Evolutionary conservation across 306 rosid genomes (phyloP).

Genomic region (Carpinus fangiana): DNA sequence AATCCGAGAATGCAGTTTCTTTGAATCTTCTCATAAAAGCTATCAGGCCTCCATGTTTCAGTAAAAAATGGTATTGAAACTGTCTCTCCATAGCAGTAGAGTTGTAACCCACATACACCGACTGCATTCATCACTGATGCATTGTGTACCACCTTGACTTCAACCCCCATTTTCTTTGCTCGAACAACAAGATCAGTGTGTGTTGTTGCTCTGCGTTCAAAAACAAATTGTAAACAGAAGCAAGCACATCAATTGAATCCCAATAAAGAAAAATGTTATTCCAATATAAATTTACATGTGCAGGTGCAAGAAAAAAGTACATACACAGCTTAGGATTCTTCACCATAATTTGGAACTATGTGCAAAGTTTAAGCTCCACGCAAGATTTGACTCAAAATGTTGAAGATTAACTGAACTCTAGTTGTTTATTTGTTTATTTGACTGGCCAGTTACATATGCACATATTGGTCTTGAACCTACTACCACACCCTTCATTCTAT

Average conservation of each 20-base stretch:
- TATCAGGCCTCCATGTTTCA: slow-evolving; percentile 84
- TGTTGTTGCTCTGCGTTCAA: slow-evolving; percentile 3
- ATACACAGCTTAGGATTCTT: not conserved
- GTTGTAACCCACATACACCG: slow-evolving; percentile 84
- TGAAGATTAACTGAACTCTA: not conserved
- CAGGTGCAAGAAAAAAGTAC: not conserved
- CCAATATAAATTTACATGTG: not conserved
- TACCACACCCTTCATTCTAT: too few species aligned
- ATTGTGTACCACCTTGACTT: slow-evolving; percentile 68
- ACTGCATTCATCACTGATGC: slow-evolving; percentile 90
- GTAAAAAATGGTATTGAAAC: slow-evolving; percentile 84
- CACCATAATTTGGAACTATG: too few species aligned
- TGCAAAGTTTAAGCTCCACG: not conserved
- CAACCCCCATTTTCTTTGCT: slow-evolving; percentile 75
- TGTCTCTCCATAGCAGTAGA: slow-evolving; percentile 85
- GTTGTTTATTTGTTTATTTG: too few species aligned
- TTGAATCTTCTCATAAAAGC: slow-evolving; percentile 85
- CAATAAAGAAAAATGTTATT: not conserved
- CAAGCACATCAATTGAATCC: not conserved
- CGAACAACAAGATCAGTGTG: slow-evolving; percentile 70
- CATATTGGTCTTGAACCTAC: too few species aligned
- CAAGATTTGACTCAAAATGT: not conserved
- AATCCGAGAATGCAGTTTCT: slow-evolving; percentile 43
- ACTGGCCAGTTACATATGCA: too few species aligned
- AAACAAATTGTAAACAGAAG: not conserved